Evolutionary conservation across 257 asterid species (phyloP).

Genomic region (Primulina tabacum): DNA sequence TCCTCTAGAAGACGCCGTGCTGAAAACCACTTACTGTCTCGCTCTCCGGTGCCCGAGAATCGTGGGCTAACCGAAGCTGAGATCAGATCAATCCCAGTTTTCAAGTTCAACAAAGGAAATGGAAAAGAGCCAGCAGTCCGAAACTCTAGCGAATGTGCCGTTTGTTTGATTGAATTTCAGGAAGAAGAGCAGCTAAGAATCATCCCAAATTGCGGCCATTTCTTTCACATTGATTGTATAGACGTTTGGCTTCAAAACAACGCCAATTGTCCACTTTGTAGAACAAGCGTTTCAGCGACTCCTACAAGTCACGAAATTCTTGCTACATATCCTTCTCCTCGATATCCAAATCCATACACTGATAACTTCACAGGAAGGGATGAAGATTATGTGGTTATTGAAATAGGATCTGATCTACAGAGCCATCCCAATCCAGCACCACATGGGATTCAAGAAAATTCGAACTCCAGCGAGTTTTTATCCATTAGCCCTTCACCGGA

Average conservation of each 20-base stretch:
- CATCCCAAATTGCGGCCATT: constrained; percentile 72
- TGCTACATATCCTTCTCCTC: constrained; percentile 28
- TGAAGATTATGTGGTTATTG: constrained; percentile 81
- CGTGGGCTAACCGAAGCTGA: constrained; percentile 66
- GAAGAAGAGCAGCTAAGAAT: constrained; percentile 60
- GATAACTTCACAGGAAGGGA: constrained; percentile 38
- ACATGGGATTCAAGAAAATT: constrained; percentile 26
- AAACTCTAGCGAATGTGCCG: constrained; percentile 55
- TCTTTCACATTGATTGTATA: constrained; percentile 82
- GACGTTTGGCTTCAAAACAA: constrained; percentile 92
- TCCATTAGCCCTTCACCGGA: constrained; percentile 36
- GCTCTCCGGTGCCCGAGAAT: constrained; percentile 39
- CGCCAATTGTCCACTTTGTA: constrained; percentile 85
- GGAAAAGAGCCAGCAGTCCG: constrained; percentile 1
- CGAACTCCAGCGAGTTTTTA: constrained; percentile 29
- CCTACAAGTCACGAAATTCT: constrained; percentile 12
- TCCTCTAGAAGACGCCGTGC: constrained; percentile 42
- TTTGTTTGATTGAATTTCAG: constrained; percentile 76
- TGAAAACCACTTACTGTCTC: constrained; percentile 32
- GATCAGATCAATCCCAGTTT: constrained; percentile 66
- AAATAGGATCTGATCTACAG: constrained; percentile 34
- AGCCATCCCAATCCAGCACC: constrained; percentile 22
- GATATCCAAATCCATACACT: neutral
- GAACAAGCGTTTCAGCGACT: constrained; percentile 51
- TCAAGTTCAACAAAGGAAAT: constrained; percentile 39